Evolutionary conservation across 106 monocot species (phyloP).

Genomic region (Acorus calamus): DNA sequence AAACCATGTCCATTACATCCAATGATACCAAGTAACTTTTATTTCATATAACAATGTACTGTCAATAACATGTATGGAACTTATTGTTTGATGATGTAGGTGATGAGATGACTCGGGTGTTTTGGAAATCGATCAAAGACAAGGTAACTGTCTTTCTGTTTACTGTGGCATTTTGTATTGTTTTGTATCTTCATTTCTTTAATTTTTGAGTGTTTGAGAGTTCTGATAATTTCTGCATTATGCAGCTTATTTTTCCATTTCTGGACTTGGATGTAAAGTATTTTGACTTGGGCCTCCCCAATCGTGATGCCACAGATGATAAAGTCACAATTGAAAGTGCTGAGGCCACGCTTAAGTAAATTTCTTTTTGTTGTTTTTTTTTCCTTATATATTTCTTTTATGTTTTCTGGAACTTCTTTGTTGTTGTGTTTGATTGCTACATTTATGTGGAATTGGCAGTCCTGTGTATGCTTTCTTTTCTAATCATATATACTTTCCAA

Average conservation of each 20-base stretch:
- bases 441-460: too few species aligned
- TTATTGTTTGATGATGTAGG: slow-evolving; percentile 26
- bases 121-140: slow-evolving; percentile 94
- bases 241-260: slow-evolving; percentile 95
- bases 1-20: too few species aligned
- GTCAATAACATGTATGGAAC: not conserved
- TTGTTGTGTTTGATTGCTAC: not conserved
- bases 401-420: not conserved
- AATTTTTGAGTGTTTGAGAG: slow-evolving; percentile 1
- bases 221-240: slow-evolving; percentile 21
- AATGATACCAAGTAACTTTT: not conserved
- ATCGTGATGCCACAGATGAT: slow-evolving; percentile 93
- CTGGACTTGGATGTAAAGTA: slow-evolving; percentile 95
- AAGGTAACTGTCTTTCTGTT: slow-evolving; percentile 33
- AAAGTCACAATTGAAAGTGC: slow-evolving; percentile 89
- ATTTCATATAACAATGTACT: not conserved
- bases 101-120: slow-evolving; percentile 91
- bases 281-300: slow-evolving; percentile 68
- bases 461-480: too few species aligned
- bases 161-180: not conserved
- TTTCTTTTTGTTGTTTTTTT: not conserved
- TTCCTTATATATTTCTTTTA: not conserved
- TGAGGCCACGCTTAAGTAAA: slow-evolving; percentile 89
- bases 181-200: not conserved
- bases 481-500: too few species aligned